Evolutionary conservation across 1,284 basidiomycete genomes (phyloP).

Genomic region (Pseudozyma pruni): DNA sequence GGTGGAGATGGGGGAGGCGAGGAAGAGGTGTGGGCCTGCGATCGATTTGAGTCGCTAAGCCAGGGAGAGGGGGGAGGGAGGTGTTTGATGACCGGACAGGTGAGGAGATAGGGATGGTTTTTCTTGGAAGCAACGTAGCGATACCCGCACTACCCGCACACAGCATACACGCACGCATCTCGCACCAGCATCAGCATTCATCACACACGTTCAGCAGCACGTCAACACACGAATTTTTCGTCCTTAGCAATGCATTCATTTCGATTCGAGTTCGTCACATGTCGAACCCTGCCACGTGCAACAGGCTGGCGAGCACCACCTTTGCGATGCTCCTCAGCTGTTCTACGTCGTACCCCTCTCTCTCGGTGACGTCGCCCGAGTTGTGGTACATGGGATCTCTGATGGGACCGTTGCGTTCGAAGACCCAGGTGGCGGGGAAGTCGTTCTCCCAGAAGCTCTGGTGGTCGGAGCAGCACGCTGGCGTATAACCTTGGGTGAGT

Average conservation of each 20-base stretch:
- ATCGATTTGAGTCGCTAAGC: constrained; percentile 26
- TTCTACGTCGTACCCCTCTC: constrained; percentile 63
- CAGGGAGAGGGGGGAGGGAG: too few relatives aligned
- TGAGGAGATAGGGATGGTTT: not conserved
- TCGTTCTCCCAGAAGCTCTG: constrained; percentile 60
- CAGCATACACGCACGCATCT: too few relatives aligned
- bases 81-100: too few relatives aligned
- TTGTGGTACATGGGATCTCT: constrained; percentile 67
- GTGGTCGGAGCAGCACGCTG: constrained; percentile 67
- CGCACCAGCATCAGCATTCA: not conserved
- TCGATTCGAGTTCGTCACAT: too few relatives aligned
- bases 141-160: constrained; percentile 20
- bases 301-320: constrained; percentile 56
- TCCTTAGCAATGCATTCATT: too few relatives aligned
- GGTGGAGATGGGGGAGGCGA: constrained; percentile 29
- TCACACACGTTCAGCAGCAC: too few relatives aligned
- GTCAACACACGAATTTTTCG: too few relatives aligned
- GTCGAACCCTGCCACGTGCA: constrained; percentile 41
- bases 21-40: constrained; percentile 37
- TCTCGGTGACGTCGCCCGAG: constrained; percentile 56
- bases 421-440: constrained; percentile 61
- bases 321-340: constrained; percentile 60
- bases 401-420: constrained; percentile 67
- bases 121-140: constrained; percentile 19
- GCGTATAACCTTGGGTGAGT: constrained; percentile 44